phyloP scores from a whole-genome alignment of 345 rosid genomes.

The Odontarrhena argentea region DNA sequence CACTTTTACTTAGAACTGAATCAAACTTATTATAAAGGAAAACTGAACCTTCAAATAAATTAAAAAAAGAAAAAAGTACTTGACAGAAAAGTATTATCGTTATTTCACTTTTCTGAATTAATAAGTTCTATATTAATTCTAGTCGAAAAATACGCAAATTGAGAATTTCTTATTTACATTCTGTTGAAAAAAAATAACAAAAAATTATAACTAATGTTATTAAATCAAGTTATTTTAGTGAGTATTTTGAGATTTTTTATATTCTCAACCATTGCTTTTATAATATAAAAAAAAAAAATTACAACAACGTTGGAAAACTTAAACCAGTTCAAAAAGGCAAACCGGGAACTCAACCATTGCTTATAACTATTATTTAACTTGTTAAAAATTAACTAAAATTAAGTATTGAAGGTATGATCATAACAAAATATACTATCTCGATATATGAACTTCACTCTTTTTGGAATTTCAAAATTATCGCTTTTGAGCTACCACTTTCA shows the following conservation, averaged over 20 bases:
- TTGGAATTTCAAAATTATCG: too few relatives aligned
- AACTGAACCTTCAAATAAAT: neutral
- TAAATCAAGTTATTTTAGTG: neutral
- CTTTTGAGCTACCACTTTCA: too few relatives aligned
- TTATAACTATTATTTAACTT: neutral
- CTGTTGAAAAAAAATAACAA: neutral
- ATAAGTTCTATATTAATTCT: neutral
- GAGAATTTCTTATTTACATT: neutral
- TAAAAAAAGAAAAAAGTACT: neutral
- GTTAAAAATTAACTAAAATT: constrained; percentile 4
- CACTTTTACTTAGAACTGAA: neutral
- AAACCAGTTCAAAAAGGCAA: too few relatives aligned
- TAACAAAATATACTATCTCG: neutral
- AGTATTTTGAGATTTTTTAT: neutral
- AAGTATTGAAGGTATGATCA: constrained; percentile 20
- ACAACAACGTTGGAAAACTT: too few relatives aligned
- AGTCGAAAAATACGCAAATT: neutral
- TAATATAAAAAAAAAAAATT: too few relatives aligned
- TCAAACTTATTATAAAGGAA: neutral
- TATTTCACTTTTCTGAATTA: neutral
- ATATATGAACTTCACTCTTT: neutral
- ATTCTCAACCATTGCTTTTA: neutral
- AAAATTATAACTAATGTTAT: neutral
- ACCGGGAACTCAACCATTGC: neutral
- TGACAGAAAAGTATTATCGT: neutral